These are phyloP conservation scores for Pelargonium fulgidum DNA, from an alignment of 441 rosid species.

Conservation along the genomic window DNA sequence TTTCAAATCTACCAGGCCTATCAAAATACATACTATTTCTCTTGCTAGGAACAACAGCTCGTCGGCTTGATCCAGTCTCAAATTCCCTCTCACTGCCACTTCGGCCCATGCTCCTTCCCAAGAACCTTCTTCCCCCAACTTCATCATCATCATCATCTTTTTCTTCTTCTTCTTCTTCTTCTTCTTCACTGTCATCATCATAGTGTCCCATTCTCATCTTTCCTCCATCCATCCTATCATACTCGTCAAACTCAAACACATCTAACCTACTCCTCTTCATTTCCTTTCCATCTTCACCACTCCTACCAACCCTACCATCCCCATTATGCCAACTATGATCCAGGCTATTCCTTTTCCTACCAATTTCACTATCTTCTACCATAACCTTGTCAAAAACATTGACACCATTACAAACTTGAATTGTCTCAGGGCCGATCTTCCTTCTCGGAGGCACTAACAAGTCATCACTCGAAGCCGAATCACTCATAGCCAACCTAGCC, in stretches of 20 bases:
- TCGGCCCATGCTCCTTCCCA: slow-evolving; percentile 33
- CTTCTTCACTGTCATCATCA: slow-evolving; percentile 27
- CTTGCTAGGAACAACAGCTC: slow-evolving; percentile 37
- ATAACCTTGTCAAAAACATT: slow-evolving; percentile 6
- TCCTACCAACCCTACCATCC: slow-evolving; percentile 9
- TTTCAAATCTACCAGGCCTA: slow-evolving; percentile 29
- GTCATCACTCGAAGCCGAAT: slow-evolving; percentile 24
- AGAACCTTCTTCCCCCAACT: slow-evolving; percentile 36
- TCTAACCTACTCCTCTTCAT: slow-evolving; percentile 44
- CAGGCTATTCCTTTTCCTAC: slow-evolving; percentile 11
- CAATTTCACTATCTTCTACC: neutral
- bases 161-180: neutral
- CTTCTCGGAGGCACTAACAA: slow-evolving; percentile 6
- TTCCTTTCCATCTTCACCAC: slow-evolving; percentile 14
- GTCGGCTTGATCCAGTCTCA: slow-evolving; percentile 49
- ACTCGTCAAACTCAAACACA: slow-evolving; percentile 77
- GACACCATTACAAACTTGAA: slow-evolving; percentile 16
- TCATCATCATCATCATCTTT: slow-evolving; percentile 18
- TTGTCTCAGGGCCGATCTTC: slow-evolving; percentile 13
- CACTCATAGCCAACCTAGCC: slow-evolving; percentile 17
- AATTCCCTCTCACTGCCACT: slow-evolving; percentile 40
- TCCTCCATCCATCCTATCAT: slow-evolving; percentile 55
- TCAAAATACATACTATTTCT: slow-evolving; percentile 32
- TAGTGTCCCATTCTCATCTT: slow-evolving; percentile 35
- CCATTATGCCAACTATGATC: neutral